Evolutionary conservation across 2,329 filamentous ascomycete genomes (phyloP), one percentile per base, ranked within the genome.

Genomic region (Geosmithia morbida): DNA sequence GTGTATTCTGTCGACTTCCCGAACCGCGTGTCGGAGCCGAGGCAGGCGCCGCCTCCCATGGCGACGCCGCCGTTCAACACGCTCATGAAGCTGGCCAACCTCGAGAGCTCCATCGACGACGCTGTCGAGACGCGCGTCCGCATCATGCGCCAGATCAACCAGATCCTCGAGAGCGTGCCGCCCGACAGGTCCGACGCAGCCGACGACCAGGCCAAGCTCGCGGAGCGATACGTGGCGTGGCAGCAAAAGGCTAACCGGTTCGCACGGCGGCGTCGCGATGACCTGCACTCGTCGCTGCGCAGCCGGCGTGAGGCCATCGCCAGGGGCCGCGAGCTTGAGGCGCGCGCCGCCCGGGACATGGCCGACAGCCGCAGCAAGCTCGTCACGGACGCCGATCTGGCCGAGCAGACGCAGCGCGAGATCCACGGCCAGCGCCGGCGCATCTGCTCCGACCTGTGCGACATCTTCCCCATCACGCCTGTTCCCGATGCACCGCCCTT

Each of bases 101-200:
- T 97, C 16, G 87, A 95, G 52, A 86, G 85, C 59, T 94, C 88
- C 48, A 86, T 96, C 20, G 87, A 94, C 59, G 90, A 97, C 62
- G 88, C 88, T 1, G 67, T 95, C 10, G 77, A 81, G 1, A 94
- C 87, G 0, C 79, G 85, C 14, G 79, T 85, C 50, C 73, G 74
- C 47, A 71, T 97, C 8, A 79, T 86, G 44, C 66, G 73, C n/a
- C 86, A 95, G 52, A 94, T 96, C 52, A 85, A 85, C 52, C 60
- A 68, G 1, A 63, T 80, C 0, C 60, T 81, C 4, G 59, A 66
- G 0, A 54, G 61, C 0, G 63, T 63, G 3, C 66, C 70, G 0
- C 54, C 61, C 1, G 63, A 74, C 44, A 60, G 64, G 19, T 63
- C 72, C 0, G 67, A 69, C 0, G 62, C 69, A 33, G 76, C 75